These are phyloP conservation scores for Aspergillus ellipticus DNA, from an alignment of 495 filamentous ascomycete species.

Conservation along the genomic window DNA sequence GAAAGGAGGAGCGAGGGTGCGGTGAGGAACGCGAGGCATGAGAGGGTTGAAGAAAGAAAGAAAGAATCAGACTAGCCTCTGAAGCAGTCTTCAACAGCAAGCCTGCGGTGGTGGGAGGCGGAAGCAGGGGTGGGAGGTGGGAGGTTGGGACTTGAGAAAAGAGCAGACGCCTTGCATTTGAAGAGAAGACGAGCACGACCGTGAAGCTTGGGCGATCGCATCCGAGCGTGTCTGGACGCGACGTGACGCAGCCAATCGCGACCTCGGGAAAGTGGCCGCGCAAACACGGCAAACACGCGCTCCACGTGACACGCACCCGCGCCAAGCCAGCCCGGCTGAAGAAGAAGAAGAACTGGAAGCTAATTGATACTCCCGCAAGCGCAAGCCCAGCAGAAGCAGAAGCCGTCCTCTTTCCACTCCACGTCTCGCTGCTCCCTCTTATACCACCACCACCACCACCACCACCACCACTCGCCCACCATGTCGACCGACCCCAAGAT, in stretches of 20 bases:
- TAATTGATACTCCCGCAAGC: not conserved
- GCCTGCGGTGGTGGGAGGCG: constrained; percentile 8
- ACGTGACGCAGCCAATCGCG: constrained; percentile 48
- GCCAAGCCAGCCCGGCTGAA: constrained; percentile 12
- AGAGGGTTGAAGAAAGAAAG: constrained; percentile 1
- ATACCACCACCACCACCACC: constrained; percentile 36
- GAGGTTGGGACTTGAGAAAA: constrained; percentile 23
- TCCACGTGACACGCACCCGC: constrained; percentile 17
- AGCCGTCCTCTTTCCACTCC: not conserved
- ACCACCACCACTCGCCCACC: too few relatives aligned
- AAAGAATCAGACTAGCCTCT: not conserved
- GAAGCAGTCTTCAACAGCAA: constrained; percentile 5
- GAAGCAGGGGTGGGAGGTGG: constrained; percentile 17
- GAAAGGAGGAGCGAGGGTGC: constrained; percentile 11
- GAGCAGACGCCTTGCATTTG: constrained; percentile 38
- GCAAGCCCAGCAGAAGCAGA: too few relatives aligned
- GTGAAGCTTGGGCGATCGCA: constrained; percentile 35
- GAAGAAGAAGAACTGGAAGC: constrained; percentile 4
- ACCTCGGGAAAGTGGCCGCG: constrained; percentile 9
- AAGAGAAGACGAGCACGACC: constrained; percentile 12
- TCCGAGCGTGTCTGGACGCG: constrained; percentile 26
- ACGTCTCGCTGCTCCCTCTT: constrained; percentile 6
- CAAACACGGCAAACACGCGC: constrained; percentile 24
- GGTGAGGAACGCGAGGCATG: constrained; percentile 11
- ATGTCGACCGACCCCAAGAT: constrained; percentile 75